Evolutionary conservation across 2,329 filamentous ascomycete species (phyloP), one percentile per base, ranked within the genome.

Genomic region (Aciculosporium take): DNA sequence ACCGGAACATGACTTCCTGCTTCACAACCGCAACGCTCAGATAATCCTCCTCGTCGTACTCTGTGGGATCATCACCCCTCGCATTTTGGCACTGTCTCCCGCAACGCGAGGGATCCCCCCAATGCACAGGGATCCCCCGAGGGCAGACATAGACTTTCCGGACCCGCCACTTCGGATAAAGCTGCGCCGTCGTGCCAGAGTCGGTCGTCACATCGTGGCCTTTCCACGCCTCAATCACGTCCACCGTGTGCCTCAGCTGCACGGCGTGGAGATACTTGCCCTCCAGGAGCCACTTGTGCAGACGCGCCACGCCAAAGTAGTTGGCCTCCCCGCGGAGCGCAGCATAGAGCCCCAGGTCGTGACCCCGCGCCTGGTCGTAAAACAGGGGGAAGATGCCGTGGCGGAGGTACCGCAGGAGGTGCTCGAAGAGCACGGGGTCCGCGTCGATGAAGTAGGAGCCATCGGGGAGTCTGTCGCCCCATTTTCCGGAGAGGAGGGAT

Each of bases 371-470:
- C 5, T 24, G 27, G 13, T 39, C 28, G 44, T 53, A 65, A 48
- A 62, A 61, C 5, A 66, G 41, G 0, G 63, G 60, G 40, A 55
- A 54, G 15, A 52, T 45, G 6, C 53, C 51, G 4, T 53, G 54
- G 27, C 59, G 56, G 34, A 63, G 53, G 47, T 57, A 60, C 12
- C 53, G 50, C 24, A 62, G 51, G 40, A 64, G 49, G 38, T 64
- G 53, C 12, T 48, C 45, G 46, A 66, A 65, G 5, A 60, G 40
- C 3, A 51, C 51, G 0, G 56, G 53, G 41, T 65, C 61, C 0
- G 56, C 54, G 45, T 65, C 61, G 28, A 66, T 43, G 47, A 63
- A 63, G 49, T 60, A 61, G 12, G 55, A 38, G 15, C 44, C 43
- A 17, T 59, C 50, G 4, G 45, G 32, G 12, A 47, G 41, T 2